phyloP scores from a whole-genome alignment of 2,329 filamentous ascomycete genomes.

The Colletotrichum trifolii region DNA sequence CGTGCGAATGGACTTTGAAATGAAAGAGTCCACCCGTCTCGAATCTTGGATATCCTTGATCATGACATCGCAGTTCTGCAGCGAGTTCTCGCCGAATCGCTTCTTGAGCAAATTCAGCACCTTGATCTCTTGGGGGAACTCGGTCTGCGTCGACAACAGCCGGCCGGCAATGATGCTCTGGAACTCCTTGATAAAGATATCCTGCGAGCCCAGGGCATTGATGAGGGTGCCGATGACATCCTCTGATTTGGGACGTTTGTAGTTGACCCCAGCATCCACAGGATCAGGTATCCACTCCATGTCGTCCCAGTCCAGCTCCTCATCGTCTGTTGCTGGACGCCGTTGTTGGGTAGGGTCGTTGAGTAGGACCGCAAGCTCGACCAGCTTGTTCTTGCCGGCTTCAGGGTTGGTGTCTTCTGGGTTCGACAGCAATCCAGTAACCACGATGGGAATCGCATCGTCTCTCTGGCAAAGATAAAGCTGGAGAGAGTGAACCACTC shows the following conservation, averaged over 20 bases:
- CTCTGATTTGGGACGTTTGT: constrained; percentile 86
- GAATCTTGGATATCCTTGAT: constrained; percentile 92
- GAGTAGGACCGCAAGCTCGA: constrained; percentile 75
- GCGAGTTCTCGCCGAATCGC: constrained; percentile 83
- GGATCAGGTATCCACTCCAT: constrained; percentile 95
- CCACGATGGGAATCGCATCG: constrained; percentile 82
- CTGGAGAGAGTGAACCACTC: constrained; percentile 78
- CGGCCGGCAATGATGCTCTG: constrained; percentile 89
- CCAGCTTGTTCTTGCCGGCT: constrained; percentile 62
- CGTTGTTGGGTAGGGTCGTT: constrained; percentile 68
- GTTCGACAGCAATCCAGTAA: constrained; percentile 77
- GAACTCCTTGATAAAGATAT: constrained; percentile 94
- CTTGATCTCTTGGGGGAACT: constrained; percentile 82
- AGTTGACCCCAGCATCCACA: constrained; percentile 91
- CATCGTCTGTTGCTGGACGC: constrained; percentile 66
- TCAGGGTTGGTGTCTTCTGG: constrained; percentile 57
- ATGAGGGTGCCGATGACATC: constrained; percentile 94
- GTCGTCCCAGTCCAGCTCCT: constrained; percentile 89
- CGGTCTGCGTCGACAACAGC: constrained; percentile 72
- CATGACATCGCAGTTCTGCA: constrained; percentile 98
- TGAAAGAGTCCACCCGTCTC: constrained; percentile 74
- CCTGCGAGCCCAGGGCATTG: constrained; percentile 86
- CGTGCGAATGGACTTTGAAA: constrained; percentile 59
- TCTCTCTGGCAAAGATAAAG: constrained; percentile 81
- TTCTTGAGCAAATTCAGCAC: constrained; percentile 89